Percentiles rank a stretch among this genome's conserved stretches.
phyloP scores from a whole-genome alignment of 345 rosid genomes.

The Lenwebbia sp. region DNA sequence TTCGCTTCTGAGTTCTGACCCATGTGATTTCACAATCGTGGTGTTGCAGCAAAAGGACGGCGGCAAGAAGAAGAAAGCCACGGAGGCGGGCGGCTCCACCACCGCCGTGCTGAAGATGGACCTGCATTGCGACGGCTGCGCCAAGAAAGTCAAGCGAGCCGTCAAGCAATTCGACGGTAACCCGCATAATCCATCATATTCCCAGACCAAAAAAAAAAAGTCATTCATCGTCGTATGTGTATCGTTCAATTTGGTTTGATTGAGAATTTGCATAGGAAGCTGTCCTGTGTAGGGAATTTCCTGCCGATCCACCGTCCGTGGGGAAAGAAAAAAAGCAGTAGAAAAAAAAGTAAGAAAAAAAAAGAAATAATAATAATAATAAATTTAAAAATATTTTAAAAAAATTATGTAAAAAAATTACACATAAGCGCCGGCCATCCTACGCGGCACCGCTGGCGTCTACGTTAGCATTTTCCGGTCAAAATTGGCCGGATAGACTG shows the following conservation, averaged over 20 bases:
- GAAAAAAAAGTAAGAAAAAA: too few relatives aligned
- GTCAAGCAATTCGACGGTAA: not conserved
- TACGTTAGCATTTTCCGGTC: too few relatives aligned
- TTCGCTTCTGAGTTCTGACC: not conserved
- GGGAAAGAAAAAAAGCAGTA: too few relatives aligned
- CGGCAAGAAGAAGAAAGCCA: conserved; percentile 10
- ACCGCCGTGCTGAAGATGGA: not conserved
- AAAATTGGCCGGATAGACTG: too few relatives aligned
- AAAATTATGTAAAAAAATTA: too few relatives aligned
- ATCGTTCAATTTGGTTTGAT: too few relatives aligned
- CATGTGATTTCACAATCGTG: not conserved
- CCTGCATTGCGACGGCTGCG: not conserved
- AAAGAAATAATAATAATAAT: too few relatives aligned
- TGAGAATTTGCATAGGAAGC: not conserved
- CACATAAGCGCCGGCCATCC: too few relatives aligned
- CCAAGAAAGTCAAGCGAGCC: not conserved
- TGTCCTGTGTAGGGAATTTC: not conserved
- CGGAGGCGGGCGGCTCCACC: too few relatives aligned
- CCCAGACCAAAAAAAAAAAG: not conserved
- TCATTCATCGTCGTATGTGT: not conserved
- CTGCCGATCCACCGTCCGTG: not conserved
- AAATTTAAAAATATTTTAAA: too few relatives aligned
- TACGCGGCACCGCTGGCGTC: too few relatives aligned
- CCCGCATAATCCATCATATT: not conserved
- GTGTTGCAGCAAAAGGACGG: not conserved